phyloP scores from a whole-genome alignment of 805 yeast genomes.

The Candida orba region DNA sequence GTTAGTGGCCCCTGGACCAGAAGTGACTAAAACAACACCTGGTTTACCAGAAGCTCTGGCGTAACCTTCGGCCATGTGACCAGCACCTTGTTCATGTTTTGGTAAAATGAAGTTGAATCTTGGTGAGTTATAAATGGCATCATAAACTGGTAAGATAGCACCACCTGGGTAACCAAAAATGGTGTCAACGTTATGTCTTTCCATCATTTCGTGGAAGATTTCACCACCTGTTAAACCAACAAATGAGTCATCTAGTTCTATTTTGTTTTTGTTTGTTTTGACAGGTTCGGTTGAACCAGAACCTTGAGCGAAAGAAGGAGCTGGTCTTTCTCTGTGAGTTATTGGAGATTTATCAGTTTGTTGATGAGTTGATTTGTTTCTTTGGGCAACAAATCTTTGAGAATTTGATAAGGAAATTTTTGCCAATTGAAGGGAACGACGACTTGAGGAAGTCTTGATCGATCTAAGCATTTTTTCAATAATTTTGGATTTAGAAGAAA shows the following conservation, averaged over 20 bases:
- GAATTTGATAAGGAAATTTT: background rate
- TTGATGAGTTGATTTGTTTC: constrained; percentile 6
- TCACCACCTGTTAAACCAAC: constrained; percentile 98
- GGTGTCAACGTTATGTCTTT: constrained; percentile 90
- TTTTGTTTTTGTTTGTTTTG: constrained; percentile 1
- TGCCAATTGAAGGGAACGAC: constrained; percentile 12
- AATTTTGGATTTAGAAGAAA: too few relatives aligned
- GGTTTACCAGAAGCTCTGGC: constrained; percentile 94
- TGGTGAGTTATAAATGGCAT: constrained; percentile 88
- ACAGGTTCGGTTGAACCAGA: constrained; percentile 6
- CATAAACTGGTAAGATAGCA: constrained; percentile 95
- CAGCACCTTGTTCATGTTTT: constrained; percentile 98
- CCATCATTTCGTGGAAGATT: constrained; percentile 98
- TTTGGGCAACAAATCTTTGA: constrained; percentile 1
- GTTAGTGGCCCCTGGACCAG: constrained; percentile 99
- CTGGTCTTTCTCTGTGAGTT: constrained; percentile 20
- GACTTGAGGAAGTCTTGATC: constrained; percentile 15
- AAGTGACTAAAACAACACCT: constrained; percentile 96
- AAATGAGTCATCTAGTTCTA: constrained; percentile 69
- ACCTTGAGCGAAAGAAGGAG: constrained; percentile 22
- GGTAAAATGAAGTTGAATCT: constrained; percentile 89
- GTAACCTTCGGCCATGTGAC: constrained; percentile 99
- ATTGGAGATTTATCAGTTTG: constrained; percentile 1
- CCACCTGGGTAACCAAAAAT: constrained; percentile 99
- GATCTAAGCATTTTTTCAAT: background rate